Evolutionary conservation across 305 asterid species (phyloP), one percentile per base, ranked within the genome.

Genomic region (Withania somnifera): DNA sequence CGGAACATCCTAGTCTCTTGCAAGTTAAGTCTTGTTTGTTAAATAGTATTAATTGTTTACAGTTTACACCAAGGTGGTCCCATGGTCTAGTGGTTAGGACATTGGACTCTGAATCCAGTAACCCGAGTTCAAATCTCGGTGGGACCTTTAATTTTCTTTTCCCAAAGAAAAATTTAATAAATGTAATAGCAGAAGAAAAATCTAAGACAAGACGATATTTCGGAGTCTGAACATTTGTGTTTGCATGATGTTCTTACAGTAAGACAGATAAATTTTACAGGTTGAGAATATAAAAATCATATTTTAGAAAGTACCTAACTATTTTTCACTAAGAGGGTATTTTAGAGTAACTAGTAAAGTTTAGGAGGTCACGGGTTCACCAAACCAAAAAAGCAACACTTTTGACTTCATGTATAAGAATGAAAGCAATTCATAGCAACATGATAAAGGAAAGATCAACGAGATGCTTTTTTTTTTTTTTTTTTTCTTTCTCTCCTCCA

Each of bases 71-170:
- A 80, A 26, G 2, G 15, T 42, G 87, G 85, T 85, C 85, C 85
- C 84, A 82, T 85, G 86, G 87, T 85, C 86, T 85, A 85, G 87
- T 71, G 87, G 86, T 85, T 24, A 85, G 85, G 87, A 85, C 83
- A 82, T 85, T 85, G 87, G 83, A 82, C 87, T 85, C 87, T 85
- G 85, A 84, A 82, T 84, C 83, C 85, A 85, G 85, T 78, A 85
- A 82, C 84, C 87, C 87, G 83, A 82, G 86, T 79, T 82, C 85
- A 85, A 85, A 11, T 85, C 88, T 82, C 82, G 88, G 86, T 82
- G 86, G 88, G 88, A 85, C 88, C 88, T 85, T 38, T 11, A 3
- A 4, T 40, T 20, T 20, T 68, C 2, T 69, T 68, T 20, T 40
- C 17, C 77, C 19, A 36, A 10, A 38, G 32, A 38, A 2, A 68